Evolutionary conservation across 75 land plant genomes (phyloP), one percentile per base, ranked within the genome.

Genomic region (Pinus tabuliformis): DNA sequence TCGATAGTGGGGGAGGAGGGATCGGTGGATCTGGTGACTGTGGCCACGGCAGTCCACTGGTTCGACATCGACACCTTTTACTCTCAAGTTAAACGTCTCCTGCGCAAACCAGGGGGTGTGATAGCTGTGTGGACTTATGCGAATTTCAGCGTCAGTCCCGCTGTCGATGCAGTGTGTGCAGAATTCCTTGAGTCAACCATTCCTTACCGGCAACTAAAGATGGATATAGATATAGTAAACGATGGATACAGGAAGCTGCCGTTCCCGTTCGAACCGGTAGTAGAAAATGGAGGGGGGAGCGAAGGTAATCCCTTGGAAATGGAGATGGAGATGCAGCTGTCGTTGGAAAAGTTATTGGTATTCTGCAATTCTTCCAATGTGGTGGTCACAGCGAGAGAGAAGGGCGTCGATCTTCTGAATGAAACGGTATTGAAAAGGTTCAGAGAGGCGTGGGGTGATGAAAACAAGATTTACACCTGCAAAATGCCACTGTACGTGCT

Each of bases 11-110:
- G 79, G 7, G 56, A 42, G 2, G 84, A 81, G 7, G 84, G 76
- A 1, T 66, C 80, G 3, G 71, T 84, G 26, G 86, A 84, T 42
- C 74, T 81, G 5, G 79, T 84, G 33, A 82, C 79, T 4, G 77
- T 77, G n/a, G 84, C 86, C 6, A 66, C 72, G 73, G 84, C 86
- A 13, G 52, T 81, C 56, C 86, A 84, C 79, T 84, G 84, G 84
- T 84, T 84, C 76, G 79, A 84, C 74, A 59, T 76, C 18, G 72
- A 81, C 18, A 60, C 64, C 71, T 84, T 84, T 71, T 84, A 81
- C 39, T 59, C 65, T 9, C 73, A 81, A 22, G 86, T 84, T 9
- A 73, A 73, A 13, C 68, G 52, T 9, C 36, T 84, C 37, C 22
- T 84, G 28, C 73, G 79, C 5, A 76, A 73, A 6, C 84, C 79